Conservation (phyloP, 768 basidiomycete genomes). For the Goffeauzyma gilvescens region DNA sequence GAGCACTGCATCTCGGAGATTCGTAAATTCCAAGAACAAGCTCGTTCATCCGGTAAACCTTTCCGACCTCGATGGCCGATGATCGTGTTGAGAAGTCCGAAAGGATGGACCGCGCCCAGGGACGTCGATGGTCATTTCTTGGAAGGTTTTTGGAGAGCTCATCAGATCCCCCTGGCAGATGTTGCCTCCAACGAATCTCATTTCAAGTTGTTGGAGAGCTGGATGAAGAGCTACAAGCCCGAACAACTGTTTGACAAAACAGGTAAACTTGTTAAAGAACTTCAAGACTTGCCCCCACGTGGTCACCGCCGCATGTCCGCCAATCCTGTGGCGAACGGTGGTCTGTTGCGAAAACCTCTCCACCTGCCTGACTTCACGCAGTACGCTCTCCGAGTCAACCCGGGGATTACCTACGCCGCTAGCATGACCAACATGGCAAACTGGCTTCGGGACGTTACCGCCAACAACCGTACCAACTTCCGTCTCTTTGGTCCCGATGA, state of each 20-base stretch:
- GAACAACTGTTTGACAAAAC: conserved; percentile 44
- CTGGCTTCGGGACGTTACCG: conserved; percentile 20
- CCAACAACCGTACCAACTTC: conserved; percentile 16
- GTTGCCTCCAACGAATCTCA: conserved; percentile 49
- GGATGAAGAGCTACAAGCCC: conserved; percentile 56
- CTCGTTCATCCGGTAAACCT: conserved; percentile 18
- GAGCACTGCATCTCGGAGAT: conserved; percentile 21
- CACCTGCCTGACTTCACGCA: conserved; percentile 17
- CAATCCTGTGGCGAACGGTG: conserved; percentile 24
- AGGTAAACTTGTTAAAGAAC: conserved; percentile 40
- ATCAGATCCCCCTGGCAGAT: conserved; percentile 75
- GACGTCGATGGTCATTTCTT: conserved; percentile 47
- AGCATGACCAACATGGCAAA: conserved; percentile 20
- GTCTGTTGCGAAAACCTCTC: conserved; percentile 14
- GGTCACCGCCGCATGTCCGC: conserved; percentile 20
- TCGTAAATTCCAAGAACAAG: conserved; percentile 21
- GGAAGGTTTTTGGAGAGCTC: conserved; percentile 64
- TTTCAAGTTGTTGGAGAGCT: conserved; percentile 44
- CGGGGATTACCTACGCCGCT: conserved; percentile 14
- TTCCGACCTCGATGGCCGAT: conserved; percentile 31
- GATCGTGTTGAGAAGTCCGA: conserved; percentile 26
- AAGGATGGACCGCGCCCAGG: conserved; percentile 51
- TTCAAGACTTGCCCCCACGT: conserved; percentile 45
- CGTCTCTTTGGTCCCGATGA: conserved; percentile 21
- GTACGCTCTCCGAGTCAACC: conserved; percentile 18